Evolutionary conservation across 2,329 filamentous ascomycete genomes (phyloP).

Genomic region (Aspergillus aculeatinus): DNA sequence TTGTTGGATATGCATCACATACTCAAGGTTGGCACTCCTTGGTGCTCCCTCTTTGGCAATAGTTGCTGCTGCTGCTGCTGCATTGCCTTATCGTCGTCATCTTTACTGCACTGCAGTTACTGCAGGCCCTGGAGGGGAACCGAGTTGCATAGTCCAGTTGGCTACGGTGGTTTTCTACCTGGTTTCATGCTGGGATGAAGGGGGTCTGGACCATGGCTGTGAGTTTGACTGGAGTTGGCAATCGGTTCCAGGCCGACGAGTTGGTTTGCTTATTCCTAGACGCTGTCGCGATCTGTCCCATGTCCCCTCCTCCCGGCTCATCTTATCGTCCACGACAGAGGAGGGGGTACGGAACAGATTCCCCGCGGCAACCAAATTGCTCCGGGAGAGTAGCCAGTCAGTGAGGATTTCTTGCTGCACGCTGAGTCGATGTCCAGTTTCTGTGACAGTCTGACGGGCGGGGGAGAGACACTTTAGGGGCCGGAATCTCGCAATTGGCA

Average conservation of each 20-base stretch:
- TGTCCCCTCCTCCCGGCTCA: background rate
- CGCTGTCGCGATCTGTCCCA: background rate
- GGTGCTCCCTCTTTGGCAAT: background rate
- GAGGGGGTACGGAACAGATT: background rate
- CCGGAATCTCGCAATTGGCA: background rate
- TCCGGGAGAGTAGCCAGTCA: background rate
- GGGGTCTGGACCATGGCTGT: background rate
- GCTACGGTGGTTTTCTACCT: background rate
- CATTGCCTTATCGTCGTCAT: background rate
- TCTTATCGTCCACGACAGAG: background rate
- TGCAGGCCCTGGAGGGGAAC: background rate
- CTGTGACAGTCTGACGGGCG: background rate
- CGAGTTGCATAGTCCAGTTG: background rate
- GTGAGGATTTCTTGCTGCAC: background rate
- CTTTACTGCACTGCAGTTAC: background rate
- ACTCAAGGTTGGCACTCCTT: background rate
- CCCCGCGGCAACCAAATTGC: background rate
- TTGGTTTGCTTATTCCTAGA: slow-evolving; percentile 2
- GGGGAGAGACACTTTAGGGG: background rate
- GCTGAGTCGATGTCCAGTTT: background rate
- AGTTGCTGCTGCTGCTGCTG: background rate
- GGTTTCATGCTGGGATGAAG: background rate
- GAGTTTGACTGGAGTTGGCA: background rate
- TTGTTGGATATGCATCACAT: background rate
- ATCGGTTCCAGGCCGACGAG: background rate